Evolutionary conservation across 148 eudicot species (phyloP), one percentile per base, ranked within the genome.

Genomic region (Pouteria glomerata): DNA sequence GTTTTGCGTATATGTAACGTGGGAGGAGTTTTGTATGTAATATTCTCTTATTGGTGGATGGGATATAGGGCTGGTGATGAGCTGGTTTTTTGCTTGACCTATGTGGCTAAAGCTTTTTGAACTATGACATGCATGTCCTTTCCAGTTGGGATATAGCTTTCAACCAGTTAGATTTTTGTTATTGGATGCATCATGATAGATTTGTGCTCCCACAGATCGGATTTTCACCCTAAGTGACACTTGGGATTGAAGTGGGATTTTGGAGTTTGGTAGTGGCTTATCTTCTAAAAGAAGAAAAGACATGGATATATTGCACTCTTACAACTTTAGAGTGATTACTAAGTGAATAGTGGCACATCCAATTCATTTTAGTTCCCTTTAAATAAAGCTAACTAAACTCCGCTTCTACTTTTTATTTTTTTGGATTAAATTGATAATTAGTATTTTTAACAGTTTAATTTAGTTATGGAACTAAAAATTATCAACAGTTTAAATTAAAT

Each of bases 271-370:
- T 73, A 58, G 76, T 76, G 69, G 79, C 63, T 76, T 79, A 63
- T 60, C 76, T 82, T 82, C 68, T 52, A 31, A 70, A 66, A 59
- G 76, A 78, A 81, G 85, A 76, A 78, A 72, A 72, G 74, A 59
- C 21, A 55, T 2, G 11, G 6, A 26, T 27, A 5, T 27, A 26
- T 18, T 57, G 18, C n/a, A n/a, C 3, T 57, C 13, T 53, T 10
- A 18, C 6, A 10, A 13, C 19, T 26, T 57, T 34, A 6, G 21
- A 16, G 24, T 33, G 10, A 34, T 60, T 18, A 57, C 29, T 56
- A 1, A n/a, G n/a, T n/a, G n/a, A n/a, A n/a, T n/a, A n/a, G n/a
- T n/a, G n/a, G n/a, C n/a, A n/a, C n/a, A n/a, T n/a, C n/a, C n/a
- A n/a, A n/a, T n/a, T n/a, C n/a, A n/a, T n/a, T n/a, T n/a, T n/a